Evolutionary conservation across 768 basidiomycete genomes (phyloP).

Genomic region (Amanita molliuscula): DNA sequence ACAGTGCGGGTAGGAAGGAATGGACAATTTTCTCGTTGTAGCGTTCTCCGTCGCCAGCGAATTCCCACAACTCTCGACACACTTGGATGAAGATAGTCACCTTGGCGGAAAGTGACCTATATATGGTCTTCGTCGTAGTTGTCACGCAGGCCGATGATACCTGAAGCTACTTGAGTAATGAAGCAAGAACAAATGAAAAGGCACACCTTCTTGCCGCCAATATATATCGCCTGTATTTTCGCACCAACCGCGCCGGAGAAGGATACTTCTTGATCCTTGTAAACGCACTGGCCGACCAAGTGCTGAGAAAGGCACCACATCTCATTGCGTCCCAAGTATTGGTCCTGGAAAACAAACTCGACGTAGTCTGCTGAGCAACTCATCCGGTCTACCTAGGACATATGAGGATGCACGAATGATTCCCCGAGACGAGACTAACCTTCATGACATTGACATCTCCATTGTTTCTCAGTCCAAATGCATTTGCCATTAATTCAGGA

Average conservation of each 20-base stretch:
- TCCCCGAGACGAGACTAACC: conserved; percentile 20
- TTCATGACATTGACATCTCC: conserved; percentile 65
- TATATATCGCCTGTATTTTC: conserved; percentile 72
- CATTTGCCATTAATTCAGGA: conserved; percentile 60
- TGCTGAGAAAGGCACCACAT: conserved; percentile 92
- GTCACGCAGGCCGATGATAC: conserved; percentile 78
- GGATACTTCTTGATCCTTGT: conserved; percentile 73
- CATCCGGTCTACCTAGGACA: conserved; percentile 52
- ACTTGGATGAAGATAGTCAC: conserved; percentile 95
- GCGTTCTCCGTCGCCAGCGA: conserved; percentile 91
- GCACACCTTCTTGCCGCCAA: conserved; percentile 54
- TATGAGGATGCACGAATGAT: conserved; percentile 7
- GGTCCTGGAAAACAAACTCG: conserved; percentile 89
- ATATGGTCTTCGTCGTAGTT: conserved; percentile 77
- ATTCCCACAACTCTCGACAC: conserved; percentile 93
- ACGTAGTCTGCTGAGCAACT: conserved; percentile 63
- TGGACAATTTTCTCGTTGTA: conserved; percentile 98
- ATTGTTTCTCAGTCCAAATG: conserved; percentile 62
- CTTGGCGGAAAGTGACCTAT: conserved; percentile 84
- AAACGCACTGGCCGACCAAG: conserved; percentile 72
- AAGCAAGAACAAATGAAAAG: conserved; percentile 1
- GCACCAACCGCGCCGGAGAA: conserved; percentile 80
- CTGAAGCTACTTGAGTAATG: conserved; percentile 24
- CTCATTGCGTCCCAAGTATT: conserved; percentile 91
- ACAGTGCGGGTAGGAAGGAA: conserved; percentile 87